A percentile compares a stretch with the other conserved stretches of the same genome.
phyloP scores from a whole-genome alignment of 176 grass and related monocot genomes.

The Metroxylon sagu region DNA sequence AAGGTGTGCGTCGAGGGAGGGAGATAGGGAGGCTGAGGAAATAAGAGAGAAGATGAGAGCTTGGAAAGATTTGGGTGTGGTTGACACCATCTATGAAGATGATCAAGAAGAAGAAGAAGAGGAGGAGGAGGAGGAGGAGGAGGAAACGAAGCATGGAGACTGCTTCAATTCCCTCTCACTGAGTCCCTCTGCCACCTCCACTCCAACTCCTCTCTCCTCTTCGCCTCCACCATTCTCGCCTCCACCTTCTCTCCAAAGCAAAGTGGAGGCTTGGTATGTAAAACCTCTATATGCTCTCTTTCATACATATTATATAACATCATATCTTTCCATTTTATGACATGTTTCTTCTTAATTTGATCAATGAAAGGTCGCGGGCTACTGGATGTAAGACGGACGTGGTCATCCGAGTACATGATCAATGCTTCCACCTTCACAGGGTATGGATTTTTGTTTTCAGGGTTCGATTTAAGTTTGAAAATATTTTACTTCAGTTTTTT shows the following conservation, averaged over 20 bases:
- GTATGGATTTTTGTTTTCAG: conserved; percentile 18
- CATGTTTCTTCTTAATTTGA: too few relatives aligned
- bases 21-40: background rate
- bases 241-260: conserved; percentile 16
- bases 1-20: background rate
- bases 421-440: conserved; percentile 65
- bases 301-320: too few relatives aligned
- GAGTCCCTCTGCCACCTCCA: conserved; percentile 25
- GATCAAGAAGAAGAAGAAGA: conserved; percentile 59
- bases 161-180: conserved; percentile 49
- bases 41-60: conserved; percentile 40
- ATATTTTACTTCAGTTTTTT: too few relatives aligned
- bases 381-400: conserved; percentile 68
- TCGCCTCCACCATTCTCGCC: conserved; percentile 5
- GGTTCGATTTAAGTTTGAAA: too few relatives aligned
- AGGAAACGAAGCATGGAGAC: conserved; percentile 19
- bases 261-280: conserved; percentile 4
- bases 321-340: too few relatives aligned
- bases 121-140: conserved; percentile 36
- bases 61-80: conserved; percentile 81
- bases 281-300: background rate
- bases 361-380: conserved; percentile 38
- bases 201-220: conserved; percentile 19
- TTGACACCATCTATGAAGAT: conserved; percentile 94
- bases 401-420: conserved; percentile 53